Evolutionary conservation across 2,329 filamentous ascomycete genomes (phyloP).

Genomic region (Fusarium sp.): DNA sequence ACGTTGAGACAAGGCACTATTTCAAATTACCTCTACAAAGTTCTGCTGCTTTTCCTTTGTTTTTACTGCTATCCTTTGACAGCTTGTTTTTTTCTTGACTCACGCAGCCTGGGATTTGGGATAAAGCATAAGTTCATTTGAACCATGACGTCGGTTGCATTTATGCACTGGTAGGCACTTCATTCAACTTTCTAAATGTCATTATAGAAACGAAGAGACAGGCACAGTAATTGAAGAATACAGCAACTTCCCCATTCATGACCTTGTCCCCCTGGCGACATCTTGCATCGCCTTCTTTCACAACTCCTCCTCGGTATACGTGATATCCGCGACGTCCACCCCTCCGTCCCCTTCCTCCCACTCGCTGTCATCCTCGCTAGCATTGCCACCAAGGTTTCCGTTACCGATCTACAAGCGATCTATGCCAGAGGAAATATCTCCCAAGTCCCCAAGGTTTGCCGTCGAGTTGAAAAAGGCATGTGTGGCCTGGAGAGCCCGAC

Average conservation of each 20-base stretch:
- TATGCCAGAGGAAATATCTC: background rate
- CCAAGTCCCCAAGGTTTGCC: background rate
- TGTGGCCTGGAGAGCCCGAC: constrained; percentile 55
- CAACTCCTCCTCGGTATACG: background rate
- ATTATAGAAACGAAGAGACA: background rate
- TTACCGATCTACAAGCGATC: background rate
- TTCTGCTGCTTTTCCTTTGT: background rate
- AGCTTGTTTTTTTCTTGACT: background rate
- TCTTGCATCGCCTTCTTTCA: background rate
- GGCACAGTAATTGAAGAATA: background rate
- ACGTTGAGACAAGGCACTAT: too few species aligned
- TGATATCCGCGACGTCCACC: background rate
- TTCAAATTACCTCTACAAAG: too few species aligned
- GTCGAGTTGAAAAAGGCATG: constrained; percentile 63
- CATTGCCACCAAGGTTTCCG: background rate
- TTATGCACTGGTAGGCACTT: background rate
- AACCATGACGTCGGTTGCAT: background rate
- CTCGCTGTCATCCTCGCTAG: constrained; percentile 30
- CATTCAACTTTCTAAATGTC: background rate
- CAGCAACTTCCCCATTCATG: background rate
- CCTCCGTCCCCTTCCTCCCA: constrained; percentile 32
- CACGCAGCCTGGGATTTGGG: background rate
- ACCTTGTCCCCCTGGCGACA: background rate
- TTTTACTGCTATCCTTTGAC: background rate
- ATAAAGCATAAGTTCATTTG: background rate